phyloP scores from a whole-genome alignment of 352 stramenopile species.

The Phytophthora kernoviae region DNA sequence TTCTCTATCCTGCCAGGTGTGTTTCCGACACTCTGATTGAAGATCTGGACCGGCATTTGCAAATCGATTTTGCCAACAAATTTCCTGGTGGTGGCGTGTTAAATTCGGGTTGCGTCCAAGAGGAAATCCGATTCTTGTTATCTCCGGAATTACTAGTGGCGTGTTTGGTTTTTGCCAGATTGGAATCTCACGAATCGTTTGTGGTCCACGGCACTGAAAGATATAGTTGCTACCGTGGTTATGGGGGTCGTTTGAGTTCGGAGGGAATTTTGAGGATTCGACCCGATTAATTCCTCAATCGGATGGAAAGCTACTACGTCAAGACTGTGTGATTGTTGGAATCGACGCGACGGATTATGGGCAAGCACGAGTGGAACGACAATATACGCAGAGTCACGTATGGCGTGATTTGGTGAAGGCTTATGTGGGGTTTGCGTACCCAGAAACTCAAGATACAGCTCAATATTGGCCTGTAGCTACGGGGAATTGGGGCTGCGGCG shows the following conservation, averaged over 20 bases:
- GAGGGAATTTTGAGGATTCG: constrained; percentile 46
- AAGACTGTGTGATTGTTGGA: constrained; percentile 67
- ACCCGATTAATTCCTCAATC: constrained; percentile 14
- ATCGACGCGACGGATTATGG: constrained; percentile 80
- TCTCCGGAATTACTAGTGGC: constrained; percentile 73
- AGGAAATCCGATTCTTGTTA: constrained; percentile 85
- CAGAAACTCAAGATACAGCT: constrained; percentile 13
- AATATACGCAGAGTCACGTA: constrained; percentile 56
- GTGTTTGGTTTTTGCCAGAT: constrained; percentile 65
- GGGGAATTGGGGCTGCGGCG: constrained; percentile 85
- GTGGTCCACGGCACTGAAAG: constrained; percentile 70
- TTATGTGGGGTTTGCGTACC: constrained; percentile 63
- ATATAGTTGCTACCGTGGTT: constrained; percentile 63
- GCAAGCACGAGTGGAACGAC: constrained; percentile 33
- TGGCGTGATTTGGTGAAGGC: constrained; percentile 76
- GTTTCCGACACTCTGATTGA: constrained; percentile 64
- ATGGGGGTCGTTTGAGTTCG: constrained; percentile 65
- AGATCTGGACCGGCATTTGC: constrained; percentile 60
- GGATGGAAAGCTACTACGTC: constrained; percentile 24
- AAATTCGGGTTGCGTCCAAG: constrained; percentile 71
- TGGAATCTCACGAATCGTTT: constrained; percentile 75
- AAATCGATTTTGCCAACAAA: constrained; percentile 87
- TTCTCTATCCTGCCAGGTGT: constrained; percentile 23
- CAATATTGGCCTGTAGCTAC: constrained; percentile 63
- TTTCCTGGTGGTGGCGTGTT: constrained; percentile 81